Percentiles rank a stretch among this genome's conserved stretches.
Conservation (phyloP, 768 basidiomycete species). For the Russula abietina region DNA sequence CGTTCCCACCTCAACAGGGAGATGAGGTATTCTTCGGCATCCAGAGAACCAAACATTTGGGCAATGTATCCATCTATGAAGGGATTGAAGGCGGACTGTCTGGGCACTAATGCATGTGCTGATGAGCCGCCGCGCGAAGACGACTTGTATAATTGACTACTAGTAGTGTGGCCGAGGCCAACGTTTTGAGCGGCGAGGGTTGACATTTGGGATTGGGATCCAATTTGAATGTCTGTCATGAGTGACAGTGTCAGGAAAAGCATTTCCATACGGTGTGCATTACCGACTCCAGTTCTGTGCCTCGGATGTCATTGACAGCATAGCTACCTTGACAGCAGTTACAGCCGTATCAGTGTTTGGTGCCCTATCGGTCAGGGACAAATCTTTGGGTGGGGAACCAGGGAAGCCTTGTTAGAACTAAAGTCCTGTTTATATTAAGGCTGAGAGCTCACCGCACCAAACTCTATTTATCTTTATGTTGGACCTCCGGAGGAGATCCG, state of each 20-base stretch:
- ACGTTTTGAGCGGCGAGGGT: neutral
- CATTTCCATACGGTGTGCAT: too few relatives aligned
- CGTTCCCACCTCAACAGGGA: neutral
- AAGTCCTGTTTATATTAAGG: neutral
- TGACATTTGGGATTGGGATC: neutral
- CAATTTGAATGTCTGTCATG: neutral
- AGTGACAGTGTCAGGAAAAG: neutral
- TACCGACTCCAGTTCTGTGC: too few relatives aligned
- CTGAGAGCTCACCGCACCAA: neutral
- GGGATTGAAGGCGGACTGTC: too few relatives aligned
- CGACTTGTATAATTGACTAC: neutral
- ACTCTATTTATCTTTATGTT: neutral
- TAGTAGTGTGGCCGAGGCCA: too few relatives aligned
- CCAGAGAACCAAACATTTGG: neutral
- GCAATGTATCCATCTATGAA: constrained; percentile 11
- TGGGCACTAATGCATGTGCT: too few relatives aligned
- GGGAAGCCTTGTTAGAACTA: neutral
- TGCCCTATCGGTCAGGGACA: neutral
- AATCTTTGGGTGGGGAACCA: neutral
- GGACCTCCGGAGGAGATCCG: neutral
- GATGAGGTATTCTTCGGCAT: neutral
- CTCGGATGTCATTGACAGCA: neutral
- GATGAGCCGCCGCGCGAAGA: neutral
- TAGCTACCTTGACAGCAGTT: neutral
- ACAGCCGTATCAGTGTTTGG: neutral